Base-by-base conservation (phyloP, 352 stramenopile species). In the Globisporangium takayamanum region DNA sequence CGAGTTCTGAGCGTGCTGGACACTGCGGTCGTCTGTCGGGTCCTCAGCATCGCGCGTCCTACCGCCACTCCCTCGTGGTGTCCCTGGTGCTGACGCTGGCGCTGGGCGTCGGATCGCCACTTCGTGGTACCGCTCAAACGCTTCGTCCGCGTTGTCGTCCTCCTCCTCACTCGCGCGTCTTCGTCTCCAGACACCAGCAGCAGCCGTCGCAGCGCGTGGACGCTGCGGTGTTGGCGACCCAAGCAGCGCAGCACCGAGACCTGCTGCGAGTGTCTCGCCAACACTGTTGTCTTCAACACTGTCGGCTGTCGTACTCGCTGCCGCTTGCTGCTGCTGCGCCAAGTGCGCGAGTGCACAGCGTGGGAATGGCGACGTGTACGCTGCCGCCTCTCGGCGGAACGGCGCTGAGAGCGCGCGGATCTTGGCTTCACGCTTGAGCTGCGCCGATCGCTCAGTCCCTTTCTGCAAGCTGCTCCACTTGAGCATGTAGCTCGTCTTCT, bases 341-440 rank as follows among this genome's bases (percentile, higher is more conserved):
- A 49, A 39, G 3, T n/a, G 36, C 1, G 54, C 59, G 25, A 55
- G 25, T 3, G 42, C 55, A 26, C 15, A 15, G 15, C 8, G 7
- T 14, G 36, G 30, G 11, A 49, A 49, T 5, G 47, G 48, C 45
- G 37, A 51, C 16, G 41, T 36, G 18, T 55, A 30, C 25, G 53
- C 45, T 36, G 61, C 25, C 26, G 57, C 36, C 30, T 15, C 46
- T 4, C 74, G 60, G 3, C 62, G 67, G 26, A 74, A 74, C 3
- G 69, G 68, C 16, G 73, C 71, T 6, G 77, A 86, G 5, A 89
- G 55, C 2, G 69, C 62, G 28, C 70, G 76, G 15, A 84, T 62
- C 62, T 84, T 85, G 16, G 71, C 74, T 48, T 84, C 70, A 1
- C 78, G 72, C 52, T 66, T 64, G 18, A 66, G 68, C 18, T 77